Evolutionary conservation across 305 asterid species (phyloP).

Genomic region (Solanum aculeatissimum): DNA sequence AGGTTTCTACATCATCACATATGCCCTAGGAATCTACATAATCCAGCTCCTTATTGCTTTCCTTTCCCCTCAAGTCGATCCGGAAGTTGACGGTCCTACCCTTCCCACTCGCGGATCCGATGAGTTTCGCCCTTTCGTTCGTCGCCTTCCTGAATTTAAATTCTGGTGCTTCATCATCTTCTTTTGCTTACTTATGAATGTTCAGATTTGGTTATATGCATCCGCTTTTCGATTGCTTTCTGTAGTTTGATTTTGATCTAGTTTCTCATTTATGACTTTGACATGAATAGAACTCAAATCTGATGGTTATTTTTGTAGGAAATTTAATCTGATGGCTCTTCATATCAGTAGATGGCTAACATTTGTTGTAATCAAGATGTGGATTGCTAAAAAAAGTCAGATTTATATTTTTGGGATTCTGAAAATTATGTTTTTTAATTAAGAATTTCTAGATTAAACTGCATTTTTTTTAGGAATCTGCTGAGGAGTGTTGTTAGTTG

Average conservation of each 20-base stretch:
- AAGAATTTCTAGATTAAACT: background rate
- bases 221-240: background rate
- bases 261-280: background rate
- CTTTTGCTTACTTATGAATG: background rate
- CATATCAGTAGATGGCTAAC: background rate
- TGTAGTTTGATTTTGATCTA: background rate
- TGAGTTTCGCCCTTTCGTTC: conserved; percentile 97
- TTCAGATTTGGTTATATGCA: background rate
- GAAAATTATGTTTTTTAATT: background rate
- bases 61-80: conserved; percentile 94
- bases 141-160: conserved; percentile 95
- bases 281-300: background rate
- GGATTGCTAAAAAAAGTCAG: background rate
- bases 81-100: conserved; percentile 76
- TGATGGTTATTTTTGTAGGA: background rate
- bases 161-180: conserved; percentile 45
- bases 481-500: background rate
- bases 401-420: background rate
- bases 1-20: conserved; percentile 91
- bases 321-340: background rate
- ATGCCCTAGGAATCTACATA: conserved; percentile 82
- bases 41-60: conserved; percentile 87
- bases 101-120: conserved; percentile 92
- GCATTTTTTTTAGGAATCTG: background rate
- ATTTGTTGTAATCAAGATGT: background rate